These are phyloP conservation scores for Simplicillium aogashimaense DNA, from an alignment of 2,329 filamentous ascomycete species.

Conservation along the genomic window DNA sequence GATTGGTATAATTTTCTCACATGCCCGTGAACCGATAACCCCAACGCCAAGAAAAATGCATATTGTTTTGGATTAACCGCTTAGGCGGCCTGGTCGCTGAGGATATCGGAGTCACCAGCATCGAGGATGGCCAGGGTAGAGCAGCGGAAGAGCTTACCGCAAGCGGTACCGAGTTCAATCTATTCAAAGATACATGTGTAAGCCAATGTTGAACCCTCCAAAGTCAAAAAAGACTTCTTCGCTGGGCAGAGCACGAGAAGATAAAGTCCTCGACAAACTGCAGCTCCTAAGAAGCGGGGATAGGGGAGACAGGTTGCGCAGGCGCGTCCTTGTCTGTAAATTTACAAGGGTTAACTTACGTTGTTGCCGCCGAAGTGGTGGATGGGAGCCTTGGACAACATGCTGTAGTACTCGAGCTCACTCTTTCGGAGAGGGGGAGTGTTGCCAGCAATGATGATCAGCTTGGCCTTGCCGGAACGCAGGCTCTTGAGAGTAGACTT, in stretches of 20 bases:
- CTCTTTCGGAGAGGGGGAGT: constrained; percentile 96
- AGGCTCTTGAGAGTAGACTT: constrained; percentile 65
- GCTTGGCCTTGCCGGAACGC: constrained; percentile 94
- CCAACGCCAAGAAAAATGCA: constrained; percentile 30
- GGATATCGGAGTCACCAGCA: constrained; percentile 97
- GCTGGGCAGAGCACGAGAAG: constrained; percentile 56
- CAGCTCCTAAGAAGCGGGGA: constrained; percentile 1
- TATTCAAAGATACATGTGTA: constrained; percentile 43
- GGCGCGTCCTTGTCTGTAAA: constrained; percentile 7
- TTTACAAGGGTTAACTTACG: constrained; percentile 54
- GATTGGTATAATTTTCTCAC: constrained; percentile 25
- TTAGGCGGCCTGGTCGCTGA: constrained; percentile 65
- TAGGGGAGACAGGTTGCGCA: constrained; percentile 2
- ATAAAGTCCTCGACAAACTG: constrained; percentile 7
- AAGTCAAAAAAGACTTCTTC: constrained; percentile 84
- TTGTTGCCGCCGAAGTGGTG: constrained; percentile 99
- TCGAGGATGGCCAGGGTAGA: constrained; percentile 96
- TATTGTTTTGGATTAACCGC: constrained; percentile 7
- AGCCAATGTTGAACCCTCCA: constrained; percentile 71
- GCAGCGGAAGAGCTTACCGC: constrained; percentile 98
- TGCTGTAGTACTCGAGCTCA: constrained; percentile 92
- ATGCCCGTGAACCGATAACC: constrained; percentile 25
- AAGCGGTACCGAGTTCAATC: constrained; percentile 97
- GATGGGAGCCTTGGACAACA: constrained; percentile 87
- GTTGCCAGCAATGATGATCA: constrained; percentile 89